Evolutionary conservation across 1,284 basidiomycete species (phyloP).

Genomic region (Malassezia cuniculi): DNA sequence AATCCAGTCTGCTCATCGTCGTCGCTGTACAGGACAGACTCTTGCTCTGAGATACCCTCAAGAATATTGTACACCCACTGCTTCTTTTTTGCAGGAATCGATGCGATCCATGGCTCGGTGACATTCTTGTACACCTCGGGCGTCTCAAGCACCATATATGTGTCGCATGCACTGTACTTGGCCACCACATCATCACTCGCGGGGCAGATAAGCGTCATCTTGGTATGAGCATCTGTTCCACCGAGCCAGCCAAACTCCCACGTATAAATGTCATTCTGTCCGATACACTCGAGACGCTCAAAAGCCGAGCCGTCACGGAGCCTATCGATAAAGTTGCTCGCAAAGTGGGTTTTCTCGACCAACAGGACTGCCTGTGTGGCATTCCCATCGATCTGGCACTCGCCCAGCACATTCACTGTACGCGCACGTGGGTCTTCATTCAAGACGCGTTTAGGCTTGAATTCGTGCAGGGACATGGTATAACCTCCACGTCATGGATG

Average conservation of each 20-base stretch:
- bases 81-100: conserved; percentile 47
- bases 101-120: conserved; percentile 34
- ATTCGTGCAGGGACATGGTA: conserved; percentile 17
- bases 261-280: conserved; percentile 41
- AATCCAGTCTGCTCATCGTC: conserved; percentile 54
- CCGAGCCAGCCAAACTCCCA: conserved; percentile 34
- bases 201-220: conserved; percentile 36
- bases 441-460: conserved; percentile 22
- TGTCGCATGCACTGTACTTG: conserved; percentile 66
- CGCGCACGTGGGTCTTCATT: conserved; percentile 28
- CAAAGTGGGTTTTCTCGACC: conserved; percentile 39
- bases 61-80: conserved; percentile 85
- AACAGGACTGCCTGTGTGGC: conserved; percentile 25
- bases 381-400: conserved; percentile 1
- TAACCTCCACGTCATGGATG: conserved; percentile 6
- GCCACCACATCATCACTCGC: conserved; percentile 41
- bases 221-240: conserved; percentile 23
- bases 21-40: conserved; percentile 61
- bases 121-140: conserved; percentile 28
- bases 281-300: conserved; percentile 16
- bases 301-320: conserved; percentile 5
- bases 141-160: conserved; percentile 50
- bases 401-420: conserved; percentile 19
- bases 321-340: conserved; percentile 15
- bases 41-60: conserved; percentile 62